phyloP scores from a whole-genome alignment of 805 yeast genomes.

The Yamadazyma paraphyllophila region DNA sequence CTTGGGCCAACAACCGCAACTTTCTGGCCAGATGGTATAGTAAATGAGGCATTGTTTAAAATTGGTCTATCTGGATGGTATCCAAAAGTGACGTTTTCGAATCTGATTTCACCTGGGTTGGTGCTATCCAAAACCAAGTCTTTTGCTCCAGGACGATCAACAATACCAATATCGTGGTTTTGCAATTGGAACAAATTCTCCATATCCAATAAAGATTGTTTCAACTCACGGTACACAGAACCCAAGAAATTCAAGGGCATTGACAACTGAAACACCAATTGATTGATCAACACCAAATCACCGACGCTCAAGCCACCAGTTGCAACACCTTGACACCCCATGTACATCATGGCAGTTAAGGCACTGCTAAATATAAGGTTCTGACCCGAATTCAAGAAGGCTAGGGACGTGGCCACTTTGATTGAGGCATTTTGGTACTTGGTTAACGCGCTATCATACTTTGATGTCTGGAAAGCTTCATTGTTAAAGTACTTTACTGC shows the following conservation, averaged over 20 bases:
- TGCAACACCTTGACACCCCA: constrained; percentile 95
- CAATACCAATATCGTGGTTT: constrained; percentile 64
- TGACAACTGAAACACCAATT: constrained; percentile 90
- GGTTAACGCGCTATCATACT: constrained; percentile 72
- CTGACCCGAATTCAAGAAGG: constrained; percentile 77
- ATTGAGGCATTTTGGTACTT: constrained; percentile 73
- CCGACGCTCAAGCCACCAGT: constrained; percentile 84
- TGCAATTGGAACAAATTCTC: constrained; percentile 88
- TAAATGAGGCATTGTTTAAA: constrained; percentile 73
- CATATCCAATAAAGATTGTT: constrained; percentile 93
- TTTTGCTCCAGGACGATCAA: constrained; percentile 61
- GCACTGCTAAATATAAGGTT: constrained; percentile 82
- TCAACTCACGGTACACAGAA: constrained; percentile 90
- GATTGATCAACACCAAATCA: constrained; percentile 91
- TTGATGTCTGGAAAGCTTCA: constrained; percentile 73
- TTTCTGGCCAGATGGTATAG: constrained; percentile 85
- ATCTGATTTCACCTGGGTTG: constrained; percentile 71
- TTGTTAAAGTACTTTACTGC: constrained; percentile 94
- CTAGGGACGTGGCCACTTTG: constrained; percentile 81
- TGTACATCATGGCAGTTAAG: constrained; percentile 93
- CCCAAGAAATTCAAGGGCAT: constrained; percentile 95
- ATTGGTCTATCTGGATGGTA: constrained; percentile 89
- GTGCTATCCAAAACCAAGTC: constrained; percentile 47
- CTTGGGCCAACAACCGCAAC: constrained; percentile 97
- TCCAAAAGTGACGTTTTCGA: constrained; percentile 91